Evolutionary conservation across 805 yeast genomes (phyloP), one percentile per base, ranked within the genome.

Genomic region (Zygosaccharomyces siamensis): DNA sequence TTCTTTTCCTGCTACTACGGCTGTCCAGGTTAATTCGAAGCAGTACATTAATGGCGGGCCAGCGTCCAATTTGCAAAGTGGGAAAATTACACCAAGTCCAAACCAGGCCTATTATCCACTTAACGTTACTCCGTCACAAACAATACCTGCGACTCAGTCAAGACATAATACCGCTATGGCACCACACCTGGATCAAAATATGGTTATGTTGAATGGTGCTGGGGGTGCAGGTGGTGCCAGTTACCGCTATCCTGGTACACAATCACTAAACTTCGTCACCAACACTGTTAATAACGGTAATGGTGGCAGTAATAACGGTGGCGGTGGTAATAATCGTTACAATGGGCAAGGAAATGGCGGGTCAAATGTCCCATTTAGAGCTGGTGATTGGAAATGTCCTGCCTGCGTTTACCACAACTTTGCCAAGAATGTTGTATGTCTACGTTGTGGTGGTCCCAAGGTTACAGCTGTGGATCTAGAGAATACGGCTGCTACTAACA

Each of bases 311-410:
- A 57, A 52, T 49, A 53, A 53, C 44, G 54, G 50, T 46, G 56
- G 54, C 46, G 58, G 61, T 45, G 54, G 57, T 39, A 57, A 47
- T 40, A 55, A 55, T 31, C 48, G 45, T 33, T 37, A 37, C 30
- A 43, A 27, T 27, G 24, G 26, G 26, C 37, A 33, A n/a, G 60
- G 62, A 48, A 64, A 71, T 38, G 69, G 69, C 46, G 76, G 74
- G 4, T 72, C 80, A 1, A 62, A 57, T 58, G 95, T 90, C n/a
- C 96, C 97, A 27, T 90, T 90, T 69, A 78, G 97, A 59, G 97
- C 97, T 2, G 97, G 97, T 45, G 97, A 89, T 69, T 90, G 97
- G 97, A 89, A 89, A 67, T 90, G 97, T 72, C 73, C 79, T 24
- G 73, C 78, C 23, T 90, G 97, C 66, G 76, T 81, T 30, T 90